Evolutionary conservation across 345 rosid genomes (phyloP), one percentile per base, ranked within the genome.

Genomic region (Stellera chamaejasme): DNA sequence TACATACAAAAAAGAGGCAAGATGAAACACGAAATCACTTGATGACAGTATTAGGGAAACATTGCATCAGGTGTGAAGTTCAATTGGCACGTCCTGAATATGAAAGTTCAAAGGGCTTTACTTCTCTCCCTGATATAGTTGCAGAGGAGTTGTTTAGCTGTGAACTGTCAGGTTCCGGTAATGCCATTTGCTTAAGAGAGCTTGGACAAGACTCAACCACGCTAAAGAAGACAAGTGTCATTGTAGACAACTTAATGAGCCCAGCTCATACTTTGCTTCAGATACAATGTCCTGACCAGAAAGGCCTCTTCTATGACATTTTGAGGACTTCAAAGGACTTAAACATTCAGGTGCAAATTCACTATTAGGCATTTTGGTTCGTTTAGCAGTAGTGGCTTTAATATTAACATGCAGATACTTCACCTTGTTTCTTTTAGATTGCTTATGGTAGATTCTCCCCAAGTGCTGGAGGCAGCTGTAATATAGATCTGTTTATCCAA

Each of bases 301-400:
- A 87, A 53, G 85, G 95, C 2, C 83, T 87, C 27, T 75, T 87
- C 50, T 87, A 87, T 59, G 95, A 84, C 73, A 70, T 78, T 15
- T 53, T 87, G 76, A 75, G 87, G 67, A 87, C 87, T 72, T 79
- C 86, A 32, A 87, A 87, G 64, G 95, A 87, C 68, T 83, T 77
- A 28, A 61, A 78, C 56, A 78, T 83, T 45, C 86, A 78, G 76
- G 91, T 87, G 76, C 49, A 32, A 32, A 32, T 32, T 5, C 39
- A 32, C 8, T 32, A 5, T 32, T 32, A 32, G 3, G 39, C 39
- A 32, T 3, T 32, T 32, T 32, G 39, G 7, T 32, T 32, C 7
- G 39, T 32, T 32, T 32, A 8, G 39, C 23, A 19, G 39, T 32
- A 4, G 39, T 32, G 39, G 39, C 39, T 32, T 32, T 8, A 32